A percentile compares a stretch with the other conserved stretches of the same genome.
phyloP scores from a whole-genome alignment of 169 alveolate species.

The Babesia sp. region DNA sequence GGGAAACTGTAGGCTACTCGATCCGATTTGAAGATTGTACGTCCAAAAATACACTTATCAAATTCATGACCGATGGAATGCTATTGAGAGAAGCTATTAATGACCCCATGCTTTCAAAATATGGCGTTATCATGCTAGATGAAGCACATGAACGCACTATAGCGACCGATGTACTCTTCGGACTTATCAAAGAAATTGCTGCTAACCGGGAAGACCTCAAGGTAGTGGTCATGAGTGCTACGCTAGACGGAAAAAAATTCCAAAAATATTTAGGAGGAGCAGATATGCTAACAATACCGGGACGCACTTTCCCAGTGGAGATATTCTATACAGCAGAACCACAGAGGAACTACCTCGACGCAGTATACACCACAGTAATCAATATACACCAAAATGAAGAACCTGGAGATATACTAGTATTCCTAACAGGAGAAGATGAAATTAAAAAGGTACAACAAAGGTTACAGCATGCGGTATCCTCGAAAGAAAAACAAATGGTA shows the following conservation, averaged over 20 bases:
- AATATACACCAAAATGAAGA: constrained; percentile 92
- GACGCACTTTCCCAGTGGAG: constrained; percentile 97
- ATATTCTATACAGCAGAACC: constrained; percentile 92
- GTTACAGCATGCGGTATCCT: constrained; percentile 54
- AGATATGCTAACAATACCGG: constrained; percentile 95
- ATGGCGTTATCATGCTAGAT: constrained; percentile 92
- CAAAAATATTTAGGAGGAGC: constrained; percentile 92
- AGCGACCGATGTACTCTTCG: constrained; percentile 96
- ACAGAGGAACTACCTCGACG: constrained; percentile 92
- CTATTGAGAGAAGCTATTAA: constrained; percentile 94
- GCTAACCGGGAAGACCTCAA: constrained; percentile 86
- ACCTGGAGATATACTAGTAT: constrained; percentile 91
- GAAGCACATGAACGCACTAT: constrained; percentile 99
- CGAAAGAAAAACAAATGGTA: constrained; percentile 27
- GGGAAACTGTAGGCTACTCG: constrained; percentile 96
- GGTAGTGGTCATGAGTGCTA: constrained; percentile 96
- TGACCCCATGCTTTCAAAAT: constrained; percentile 88
- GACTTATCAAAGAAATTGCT: constrained; percentile 91
- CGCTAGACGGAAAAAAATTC: constrained; percentile 95
- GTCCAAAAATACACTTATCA: constrained; percentile 85
- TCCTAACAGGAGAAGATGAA: constrained; percentile 94
- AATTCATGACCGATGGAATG: constrained; percentile 99
- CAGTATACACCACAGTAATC: constrained; percentile 88
- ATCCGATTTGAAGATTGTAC: constrained; percentile 97
- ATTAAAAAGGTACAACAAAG: constrained; percentile 76